Base-by-base conservation (phyloP, 1,284 basidiomycete species). In the Microbotryum scabiosae region DNA sequence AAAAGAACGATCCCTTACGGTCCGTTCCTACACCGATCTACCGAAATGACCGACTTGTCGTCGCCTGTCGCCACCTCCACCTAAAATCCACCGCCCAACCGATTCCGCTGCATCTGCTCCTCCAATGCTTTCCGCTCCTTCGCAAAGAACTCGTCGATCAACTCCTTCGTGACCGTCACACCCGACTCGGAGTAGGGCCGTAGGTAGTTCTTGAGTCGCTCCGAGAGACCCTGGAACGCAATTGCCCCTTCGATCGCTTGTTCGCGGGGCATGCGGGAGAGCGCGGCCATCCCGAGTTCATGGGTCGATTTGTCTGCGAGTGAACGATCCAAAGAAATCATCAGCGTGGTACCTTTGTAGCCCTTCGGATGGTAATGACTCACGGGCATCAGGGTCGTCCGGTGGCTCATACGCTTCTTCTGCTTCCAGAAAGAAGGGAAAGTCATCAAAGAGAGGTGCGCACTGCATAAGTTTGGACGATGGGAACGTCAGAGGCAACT, bases 331-430 rank as follows among this genome's bases (percentile, higher is more conserved):
- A n/a, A 14, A 12, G 2, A 21, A 1, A 23, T 14, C n/a, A 44
- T 20, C 26, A 32, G 23, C 23, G 20, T 9, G 28, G 28, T 8
- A 10, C 23, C 20, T 43, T 3, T 5, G 10, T 18, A 25, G 51
- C 7, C 16, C 57, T 64, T 32, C 36, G 55, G 12, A 25, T 21
- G 32, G 28, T 30, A 47, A 18, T 4, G 47, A 64, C 66, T 53
- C 52, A 64, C 62, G 57, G 0, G 69, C 63, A n/a, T 71, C 62
- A 2, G 62, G 57, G 28, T 72, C 69, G 28, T 65, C 65, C 3
- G 75, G 73, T 43, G 76, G 75, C 3, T 73, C 72, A 54, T 75
- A 75, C 5, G 73, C 71, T 45, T 72, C 71, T 57, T 76, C 76
- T 36, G 75, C 74, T 7, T 73, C 71, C 41, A 74, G 60, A 1